A percentile compares a stretch with the other conserved stretches of the same genome.
These are phyloP conservation scores for Hyaloperonospora brassicae DNA, from an alignment of 352 stramenopile species.

Conservation along the genomic window DNA sequence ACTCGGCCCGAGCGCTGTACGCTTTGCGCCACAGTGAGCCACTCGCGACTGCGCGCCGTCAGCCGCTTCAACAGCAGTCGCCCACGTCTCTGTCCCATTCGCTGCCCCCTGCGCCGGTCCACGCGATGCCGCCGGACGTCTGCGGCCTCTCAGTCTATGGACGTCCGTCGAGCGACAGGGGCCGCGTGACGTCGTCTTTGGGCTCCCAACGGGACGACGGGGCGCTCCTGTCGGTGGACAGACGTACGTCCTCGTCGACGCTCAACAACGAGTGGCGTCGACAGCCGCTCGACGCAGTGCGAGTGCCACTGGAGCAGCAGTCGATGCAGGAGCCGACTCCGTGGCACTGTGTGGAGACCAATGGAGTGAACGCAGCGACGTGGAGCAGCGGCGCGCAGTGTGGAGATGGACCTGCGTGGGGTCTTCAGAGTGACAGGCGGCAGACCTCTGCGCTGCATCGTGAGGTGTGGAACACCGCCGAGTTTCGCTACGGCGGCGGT, in stretches of 20 bases:
- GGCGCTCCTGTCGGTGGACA: conserved; percentile 9
- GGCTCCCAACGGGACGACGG: conserved; percentile 3
- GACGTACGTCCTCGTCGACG: conserved; percentile 8
- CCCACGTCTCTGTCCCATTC: conserved; percentile 2
- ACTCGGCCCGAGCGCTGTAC: conserved; percentile 20
- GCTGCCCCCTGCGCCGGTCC: not conserved
- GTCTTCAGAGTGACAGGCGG: not conserved
- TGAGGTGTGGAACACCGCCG: not conserved
- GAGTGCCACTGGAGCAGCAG: conserved; percentile 19
- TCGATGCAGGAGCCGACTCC: conserved; percentile 6
- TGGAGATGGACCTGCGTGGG: not conserved
- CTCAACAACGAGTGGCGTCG: conserved; percentile 16
- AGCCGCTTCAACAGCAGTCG: not conserved
- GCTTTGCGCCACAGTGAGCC: conserved; percentile 16
- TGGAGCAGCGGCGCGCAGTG: conserved; percentile 6
- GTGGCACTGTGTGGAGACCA: conserved; percentile 1
- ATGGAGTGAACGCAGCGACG: conserved; percentile 2
- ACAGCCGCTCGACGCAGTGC: conserved; percentile 20
- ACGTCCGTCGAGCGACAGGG: conserved; percentile 5
- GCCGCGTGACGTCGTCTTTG: conserved; percentile 9
- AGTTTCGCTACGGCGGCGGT: conserved; percentile 1
- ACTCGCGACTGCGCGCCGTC: conserved; percentile 4
- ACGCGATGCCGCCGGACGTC: conserved; percentile 6
- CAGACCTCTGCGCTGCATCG: conserved; percentile 1
- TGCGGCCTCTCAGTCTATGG: conserved; percentile 3